Evolutionary conservation across 1,139 yeast genomes (phyloP), one percentile per base, ranked within the genome.

Genomic region (Pichia kudriavzevii): DNA sequence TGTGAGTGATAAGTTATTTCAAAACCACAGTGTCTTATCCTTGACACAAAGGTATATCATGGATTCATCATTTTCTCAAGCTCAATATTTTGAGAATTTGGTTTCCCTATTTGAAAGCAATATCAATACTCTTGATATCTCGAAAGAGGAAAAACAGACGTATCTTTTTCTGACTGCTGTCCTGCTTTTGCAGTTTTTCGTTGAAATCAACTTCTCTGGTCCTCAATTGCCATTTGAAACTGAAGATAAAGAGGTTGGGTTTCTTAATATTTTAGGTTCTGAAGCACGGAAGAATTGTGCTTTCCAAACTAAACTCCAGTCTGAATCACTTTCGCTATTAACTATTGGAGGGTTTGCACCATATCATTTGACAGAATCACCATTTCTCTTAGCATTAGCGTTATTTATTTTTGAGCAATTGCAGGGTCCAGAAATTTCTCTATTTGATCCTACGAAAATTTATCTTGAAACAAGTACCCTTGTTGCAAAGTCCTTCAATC

Each of bases 121-220:
- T 15, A 17, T 45, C 7, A 11, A 16, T 19, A 5, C 30, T 20
- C 7, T 13, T n/a, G 24, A 20, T 2, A 13, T 25, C 4, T 16
- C 39, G 12, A n/a, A 28, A 7, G 40, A 34, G 18, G 32, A 29
- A n/a, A 31, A 32, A 17, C 28, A 30, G 29, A 26, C 44, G 2
- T 29, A 35, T 18, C 22, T 32, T 18, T 27, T 48, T 27, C 32
- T 66, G 1, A 35, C 64, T 26, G 83, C 81, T 4, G 63, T 79
- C 36, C 67, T 80, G 1, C 60, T 75, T 4, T 61, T 85, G 25
- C 87, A 85, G 50, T 55, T 72, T 2, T 88, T 81, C 52, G 61
- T 82, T 16, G 95, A 85, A 53, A 60, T 72, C 35, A 88, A 88
- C 54, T 83, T 69, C 53, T 84, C 95, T 0, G 97, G 97, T 4